A percentile compares a stretch with the other conserved stretches of the same genome.
phyloP scores from a whole-genome alignment of 192 early-diverging fungal species.

The Piromyces sp. region DNA sequence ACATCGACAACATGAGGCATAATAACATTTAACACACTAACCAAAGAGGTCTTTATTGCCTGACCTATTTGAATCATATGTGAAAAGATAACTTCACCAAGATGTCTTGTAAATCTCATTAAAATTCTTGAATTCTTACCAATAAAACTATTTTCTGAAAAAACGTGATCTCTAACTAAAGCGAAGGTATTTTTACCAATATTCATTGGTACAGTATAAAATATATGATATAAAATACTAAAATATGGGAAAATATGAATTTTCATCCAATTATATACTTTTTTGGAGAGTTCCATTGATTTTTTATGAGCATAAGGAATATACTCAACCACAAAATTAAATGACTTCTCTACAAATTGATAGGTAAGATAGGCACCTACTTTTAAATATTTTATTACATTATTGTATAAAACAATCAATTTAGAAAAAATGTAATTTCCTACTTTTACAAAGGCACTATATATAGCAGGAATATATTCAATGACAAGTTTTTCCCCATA shows the following conservation, averaged over 20 bases:
- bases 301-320: not conserved
- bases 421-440: not conserved
- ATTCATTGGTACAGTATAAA: not conserved
- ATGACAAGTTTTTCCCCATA: not conserved
- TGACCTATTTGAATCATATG: not conserved
- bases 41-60: not conserved
- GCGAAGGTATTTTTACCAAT: not conserved
- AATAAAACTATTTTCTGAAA: not conserved
- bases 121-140: not conserved
- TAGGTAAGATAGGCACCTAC: not conserved
- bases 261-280: not conserved
- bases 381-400: not conserved
- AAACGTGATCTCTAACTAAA: not conserved
- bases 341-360: not conserved
- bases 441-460: not conserved
- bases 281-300: not conserved
- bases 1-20: not conserved
- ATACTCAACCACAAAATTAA: not conserved
- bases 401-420: not conserved
- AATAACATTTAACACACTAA: not conserved
- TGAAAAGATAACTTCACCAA: not conserved
- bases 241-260: not conserved
- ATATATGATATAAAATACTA: not conserved
- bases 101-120: not conserved
- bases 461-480: not conserved